phyloP scores from a whole-genome alignment of 2,329 filamentous ascomycete species.

The Xylaria hypoxylon region DNA sequence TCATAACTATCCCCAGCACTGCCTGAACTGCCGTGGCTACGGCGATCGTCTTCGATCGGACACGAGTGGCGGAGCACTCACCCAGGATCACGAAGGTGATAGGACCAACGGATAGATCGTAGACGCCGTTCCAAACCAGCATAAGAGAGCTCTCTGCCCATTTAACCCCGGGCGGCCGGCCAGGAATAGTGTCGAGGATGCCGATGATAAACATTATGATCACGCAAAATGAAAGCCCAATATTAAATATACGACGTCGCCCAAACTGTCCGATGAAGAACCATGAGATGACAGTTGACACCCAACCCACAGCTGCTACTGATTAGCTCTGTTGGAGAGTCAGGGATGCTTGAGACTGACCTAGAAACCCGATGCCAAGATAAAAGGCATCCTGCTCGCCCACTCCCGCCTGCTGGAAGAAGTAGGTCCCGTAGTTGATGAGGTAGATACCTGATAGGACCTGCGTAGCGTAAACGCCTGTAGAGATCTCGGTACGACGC shows the following conservation, averaged over 20 bases:
- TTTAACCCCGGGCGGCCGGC: constrained; percentile 52
- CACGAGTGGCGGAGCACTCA: constrained; percentile 59
- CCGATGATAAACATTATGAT: constrained; percentile 61
- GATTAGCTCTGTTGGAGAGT: constrained; percentile 30
- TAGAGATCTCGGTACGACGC: constrained; percentile 66
- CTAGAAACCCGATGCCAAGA: constrained; percentile 64
- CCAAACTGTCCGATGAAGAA: constrained; percentile 61
- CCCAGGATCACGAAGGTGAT: constrained; percentile 67
- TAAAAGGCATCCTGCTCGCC: constrained; percentile 61
- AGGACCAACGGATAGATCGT: constrained; percentile 64
- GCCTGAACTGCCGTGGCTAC: constrained; percentile 58
- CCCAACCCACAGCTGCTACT: constrained; percentile 59
- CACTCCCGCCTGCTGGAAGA: constrained; percentile 69
- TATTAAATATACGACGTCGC: constrained; percentile 63
- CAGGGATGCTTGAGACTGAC: constrained; percentile 43
- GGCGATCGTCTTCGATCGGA: constrained; percentile 59
- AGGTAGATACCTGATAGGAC: constrained; percentile 73
- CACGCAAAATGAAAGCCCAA: constrained; percentile 58
- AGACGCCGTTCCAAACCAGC: constrained; percentile 63
- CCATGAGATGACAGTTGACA: constrained; percentile 67
- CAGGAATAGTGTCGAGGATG: constrained; percentile 59
- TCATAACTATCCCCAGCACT: constrained; percentile 57
- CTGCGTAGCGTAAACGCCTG: constrained; percentile 73
- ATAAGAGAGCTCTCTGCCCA: constrained; percentile 65
- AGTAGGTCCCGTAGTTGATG: constrained; percentile 72